phyloP scores from a whole-genome alignment of 1,139 yeast species.

The Geotrichum citri-aurantii region DNA sequence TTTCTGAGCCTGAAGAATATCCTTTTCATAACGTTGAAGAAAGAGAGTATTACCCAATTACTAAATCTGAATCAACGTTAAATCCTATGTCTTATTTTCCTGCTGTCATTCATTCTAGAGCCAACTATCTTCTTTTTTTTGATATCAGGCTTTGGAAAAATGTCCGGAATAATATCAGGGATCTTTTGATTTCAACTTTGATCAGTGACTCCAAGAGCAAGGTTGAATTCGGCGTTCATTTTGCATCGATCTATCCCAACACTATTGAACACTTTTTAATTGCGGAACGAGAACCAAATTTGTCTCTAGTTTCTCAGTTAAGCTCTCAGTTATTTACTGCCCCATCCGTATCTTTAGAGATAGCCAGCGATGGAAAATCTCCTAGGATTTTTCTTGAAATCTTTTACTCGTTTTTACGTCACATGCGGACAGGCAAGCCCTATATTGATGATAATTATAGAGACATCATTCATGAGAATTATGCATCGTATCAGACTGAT shows the following conservation, averaged over 20 bases:
- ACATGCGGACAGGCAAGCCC: constrained; percentile 34
- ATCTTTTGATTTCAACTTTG: constrained; percentile 61
- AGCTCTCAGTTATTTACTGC: constrained; percentile 87
- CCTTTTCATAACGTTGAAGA: not conserved
- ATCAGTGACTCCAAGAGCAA: constrained; percentile 60
- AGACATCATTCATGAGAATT: constrained; percentile 26
- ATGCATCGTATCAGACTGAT: constrained; percentile 54
- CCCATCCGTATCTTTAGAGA: constrained; percentile 67
- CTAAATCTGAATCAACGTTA: constrained; percentile 18
- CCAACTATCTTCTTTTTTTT: constrained; percentile 66
- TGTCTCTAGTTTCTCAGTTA: constrained; percentile 63
- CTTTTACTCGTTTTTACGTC: constrained; percentile 42
- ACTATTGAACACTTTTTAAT: constrained; percentile 65
- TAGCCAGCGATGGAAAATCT: constrained; percentile 41
- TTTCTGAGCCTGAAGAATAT: constrained; percentile 12
- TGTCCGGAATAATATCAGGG: constrained; percentile 55
- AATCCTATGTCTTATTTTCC: constrained; percentile 7
- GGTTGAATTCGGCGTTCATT: constrained; percentile 62
- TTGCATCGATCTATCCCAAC: constrained; percentile 75
- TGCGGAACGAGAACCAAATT: constrained; percentile 77
- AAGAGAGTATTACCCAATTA: constrained; percentile 44
- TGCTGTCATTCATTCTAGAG: constrained; percentile 42
- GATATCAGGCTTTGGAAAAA: constrained; percentile 71
- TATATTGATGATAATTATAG: constrained; percentile 46
- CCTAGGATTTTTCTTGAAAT: constrained; percentile 59